Evolutionary conservation across 768 basidiomycete species (phyloP), one percentile per base, ranked within the genome.

Genomic region (Suillus discolor): DNA sequence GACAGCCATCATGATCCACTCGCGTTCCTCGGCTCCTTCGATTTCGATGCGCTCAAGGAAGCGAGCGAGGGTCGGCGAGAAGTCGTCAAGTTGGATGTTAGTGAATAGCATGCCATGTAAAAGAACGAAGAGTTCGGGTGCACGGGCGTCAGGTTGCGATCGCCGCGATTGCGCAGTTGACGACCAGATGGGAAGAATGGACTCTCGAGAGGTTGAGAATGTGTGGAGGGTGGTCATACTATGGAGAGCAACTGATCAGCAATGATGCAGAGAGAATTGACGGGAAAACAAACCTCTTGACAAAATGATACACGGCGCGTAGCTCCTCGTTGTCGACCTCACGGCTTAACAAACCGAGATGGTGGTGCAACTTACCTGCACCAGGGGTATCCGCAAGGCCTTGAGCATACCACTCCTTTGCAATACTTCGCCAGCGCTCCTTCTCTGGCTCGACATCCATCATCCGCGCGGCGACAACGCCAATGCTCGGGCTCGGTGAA

Each of bases 51-150:
- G 89, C 75, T 97, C 96, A 62, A 95, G 83, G 74, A 96, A 92
- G 23, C 94, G 90, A 1, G 90, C 91, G 31, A 96, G 85, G 0
- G 90, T 90, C 15, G 89, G 83, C 51, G 85, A 79, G 73, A 99
- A 99, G 74, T 96, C 92, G 75, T 99, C 97, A 34, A 99, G 87
- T 68, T 96, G 86, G 68, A 97, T 94, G 68, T 92, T 90, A 16
- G 97, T 99, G 79, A 98, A 98, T 1, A 99, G 84, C 95, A 98
- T 96, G 34, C 97, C 96, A 66, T 99, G 97, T 0, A 99, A 81
- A 13, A 94, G 86, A 39, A 99, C 87, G 69, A 99, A 99, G 0
- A 97, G 83, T 31, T 96, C 94, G 0, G 90, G 77, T 0, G 83
- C 84, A 2, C 80, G 81, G 6, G 92, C 87, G 69, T 97, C 95